phyloP scores from a whole-genome alignment of 1,284 basidiomycete species.

The Cryptococcus depauperatus region DNA sequence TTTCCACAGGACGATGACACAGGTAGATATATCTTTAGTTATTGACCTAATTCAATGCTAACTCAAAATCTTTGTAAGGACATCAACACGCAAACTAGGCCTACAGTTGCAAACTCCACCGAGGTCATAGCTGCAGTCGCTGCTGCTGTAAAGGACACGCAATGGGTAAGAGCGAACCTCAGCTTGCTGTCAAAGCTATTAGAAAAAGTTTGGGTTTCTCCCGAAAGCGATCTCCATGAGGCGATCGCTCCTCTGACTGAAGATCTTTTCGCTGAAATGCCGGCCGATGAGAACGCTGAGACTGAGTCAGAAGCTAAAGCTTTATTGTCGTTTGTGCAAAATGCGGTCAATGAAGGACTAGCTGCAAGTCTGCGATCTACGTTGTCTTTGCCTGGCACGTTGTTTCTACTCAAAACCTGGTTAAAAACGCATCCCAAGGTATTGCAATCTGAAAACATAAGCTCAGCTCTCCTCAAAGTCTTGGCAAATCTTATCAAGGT shows the following conservation, averaged over 20 bases:
- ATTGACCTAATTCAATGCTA: no score
- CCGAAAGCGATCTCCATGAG: conserved; percentile 69
- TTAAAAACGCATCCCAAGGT: conserved; percentile 72
- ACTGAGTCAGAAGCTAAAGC: conserved; percentile 57
- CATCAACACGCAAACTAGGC: conserved; percentile 60
- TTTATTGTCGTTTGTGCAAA: conserved; percentile 70
- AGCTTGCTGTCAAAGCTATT: conserved; percentile 78
- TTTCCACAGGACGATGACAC: conserved; percentile 73
- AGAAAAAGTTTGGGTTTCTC: conserved; percentile 74
- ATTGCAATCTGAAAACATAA: conserved; percentile 67
- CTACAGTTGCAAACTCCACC: conserved; percentile 71
- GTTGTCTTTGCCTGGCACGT: conserved; percentile 59
- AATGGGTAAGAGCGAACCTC: conserved; percentile 74
- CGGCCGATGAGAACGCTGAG: conserved; percentile 72
- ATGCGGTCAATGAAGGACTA: conserved; percentile 66
- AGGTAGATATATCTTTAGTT: conserved; percentile 54
- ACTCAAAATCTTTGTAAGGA: conserved; percentile 49
- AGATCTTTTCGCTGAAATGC: conserved; percentile 72
- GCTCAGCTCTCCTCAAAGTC: conserved; percentile 69
- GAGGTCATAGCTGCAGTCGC: conserved; percentile 79
- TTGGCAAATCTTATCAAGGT: conserved; percentile 83
- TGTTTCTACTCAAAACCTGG: conserved; percentile 82
- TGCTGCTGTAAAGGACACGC: conserved; percentile 69
- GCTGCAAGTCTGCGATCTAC: conserved; percentile 30
- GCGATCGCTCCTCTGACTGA: conserved; percentile 77